Base-by-base conservation (phyloP, 192 early-diverging fungal genomes). In the Linnemannia exigua region DNA sequence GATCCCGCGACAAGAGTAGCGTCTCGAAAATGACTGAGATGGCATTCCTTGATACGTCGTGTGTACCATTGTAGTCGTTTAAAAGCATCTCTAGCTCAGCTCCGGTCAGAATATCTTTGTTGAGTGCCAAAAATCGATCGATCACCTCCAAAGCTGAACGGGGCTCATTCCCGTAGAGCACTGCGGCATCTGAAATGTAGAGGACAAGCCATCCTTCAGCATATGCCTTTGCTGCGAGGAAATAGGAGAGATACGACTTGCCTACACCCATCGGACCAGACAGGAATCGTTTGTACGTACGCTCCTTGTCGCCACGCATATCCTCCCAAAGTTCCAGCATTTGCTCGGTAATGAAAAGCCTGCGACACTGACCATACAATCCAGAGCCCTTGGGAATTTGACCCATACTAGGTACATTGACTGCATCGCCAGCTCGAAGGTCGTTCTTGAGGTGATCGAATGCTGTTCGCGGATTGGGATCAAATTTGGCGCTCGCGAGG, bases 21-120 rank as follows among this genome's bases (percentile, higher is more conserved):
- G 22, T 0, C 1, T 51, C 8, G 25, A 87, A 75, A 25, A 36
- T 61, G 61, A 33, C 67, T 15, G 67, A 72, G 12, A 68, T 25
- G 25, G 48, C 20, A 35, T 72, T 50, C 47, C 0, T 37, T 11
- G 61, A 58, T 25, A 46, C 2, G 28, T 33, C 17, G 72, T 36
- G 6, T 28, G 1, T 31, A 44, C 28, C 44, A 50, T 44, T 51
- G 58, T 14, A 67, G 54, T 63, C 3, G 58, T 69, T n/a, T 37
- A 77, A 71, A 70, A 84, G 38, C 76, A 25, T 33, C 67, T 72
- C 28, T 17, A 87, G 44, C 37, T 77, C 74, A 35, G 51, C 33
- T 17, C 25, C 73, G 41, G 79, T 81, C 68, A 87, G 69, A 87
- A 81, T 87, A 52, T 87, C 79, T 46, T 80, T 80, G 67, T 85